phyloP scores from a whole-genome alignment of 768 basidiomycete genomes.

The Amanita rimosa region DNA sequence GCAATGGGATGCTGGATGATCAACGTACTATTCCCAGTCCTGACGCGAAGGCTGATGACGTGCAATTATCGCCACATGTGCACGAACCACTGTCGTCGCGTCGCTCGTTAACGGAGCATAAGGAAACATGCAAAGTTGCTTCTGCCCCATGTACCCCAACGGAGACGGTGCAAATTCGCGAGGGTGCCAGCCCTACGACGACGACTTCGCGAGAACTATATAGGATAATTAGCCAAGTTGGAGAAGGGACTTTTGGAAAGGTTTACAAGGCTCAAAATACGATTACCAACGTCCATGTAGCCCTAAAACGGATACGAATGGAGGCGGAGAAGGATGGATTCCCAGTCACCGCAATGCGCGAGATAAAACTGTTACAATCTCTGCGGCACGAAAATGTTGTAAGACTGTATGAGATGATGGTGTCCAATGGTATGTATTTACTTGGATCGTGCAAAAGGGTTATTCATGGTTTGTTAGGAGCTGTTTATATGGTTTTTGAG shows the following conservation, averaged over 20 bases:
- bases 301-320: slow-evolving; percentile 95
- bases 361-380: slow-evolving; percentile 94
- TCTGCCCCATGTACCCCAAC: slow-evolving; percentile 1
- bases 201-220: slow-evolving; percentile 49
- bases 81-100: not conserved
- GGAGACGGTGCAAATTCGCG: slow-evolving; percentile 2
- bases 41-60: not conserved
- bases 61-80: not conserved
- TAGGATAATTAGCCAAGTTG: slow-evolving; percentile 84
- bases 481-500: slow-evolving; percentile 98
- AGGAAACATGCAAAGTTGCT: not conserved
- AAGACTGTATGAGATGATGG: slow-evolving; percentile 95
- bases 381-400: slow-evolving; percentile 87
- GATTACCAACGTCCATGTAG: slow-evolving; percentile 66
- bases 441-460: not conserved
- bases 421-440: slow-evolving; percentile 67
- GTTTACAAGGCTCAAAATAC: slow-evolving; percentile 91
- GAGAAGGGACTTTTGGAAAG: slow-evolving; percentile 97
- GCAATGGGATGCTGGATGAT: not conserved
- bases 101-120: not conserved
- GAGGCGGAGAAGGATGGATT: slow-evolving; percentile 97
- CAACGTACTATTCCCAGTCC: not conserved
- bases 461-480: slow-evolving; percentile 37
- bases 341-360: slow-evolving; percentile 97
- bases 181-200: slow-evolving; percentile 9